phyloP scores from a whole-genome alignment of 768 basidiomycete genomes.

The Mrakia frigida region DNA sequence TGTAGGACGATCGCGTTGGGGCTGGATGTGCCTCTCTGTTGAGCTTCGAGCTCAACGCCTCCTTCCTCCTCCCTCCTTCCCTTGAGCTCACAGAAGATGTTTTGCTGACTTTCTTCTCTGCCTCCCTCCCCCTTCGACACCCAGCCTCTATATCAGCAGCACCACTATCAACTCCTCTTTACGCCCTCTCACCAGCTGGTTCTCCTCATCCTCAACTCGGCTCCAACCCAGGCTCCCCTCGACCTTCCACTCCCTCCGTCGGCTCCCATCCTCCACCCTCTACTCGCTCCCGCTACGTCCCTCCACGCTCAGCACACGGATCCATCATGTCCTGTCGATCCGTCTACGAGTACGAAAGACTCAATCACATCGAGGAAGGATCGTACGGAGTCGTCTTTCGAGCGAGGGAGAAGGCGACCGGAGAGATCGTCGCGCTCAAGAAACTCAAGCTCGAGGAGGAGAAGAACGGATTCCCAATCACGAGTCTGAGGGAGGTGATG shows the following conservation, averaged over 20 bases:
- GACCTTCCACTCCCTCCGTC: background rate
- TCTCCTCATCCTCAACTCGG: conserved; percentile 6
- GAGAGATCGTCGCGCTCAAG: conserved; percentile 93
- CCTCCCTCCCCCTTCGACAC: background rate
- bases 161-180: background rate
- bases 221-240: background rate
- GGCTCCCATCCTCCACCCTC: background rate
- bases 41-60: background rate
- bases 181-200: conserved; percentile 25
- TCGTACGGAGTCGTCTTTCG: conserved; percentile 96
- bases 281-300: conserved; percentile 43
- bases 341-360: conserved; percentile 84
- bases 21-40: too few relatives aligned
- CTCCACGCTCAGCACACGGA: conserved; percentile 70
- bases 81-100: background rate
- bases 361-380: conserved; percentile 98
- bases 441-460: conserved; percentile 98
- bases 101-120: background rate
- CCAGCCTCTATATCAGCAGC: background rate
- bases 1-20: too few relatives aligned
- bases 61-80: background rate
- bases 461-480: conserved; percentile 97
- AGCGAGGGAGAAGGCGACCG: conserved; percentile 89
- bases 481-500: conserved; percentile 87
- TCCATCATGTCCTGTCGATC: conserved; percentile 79